Percentiles rank a stretch among this genome's conserved stretches.
These are phyloP conservation scores for Diddensiella transvaalensis DNA, from an alignment of 805 yeast genomes.

Conservation along the genomic window DNA sequence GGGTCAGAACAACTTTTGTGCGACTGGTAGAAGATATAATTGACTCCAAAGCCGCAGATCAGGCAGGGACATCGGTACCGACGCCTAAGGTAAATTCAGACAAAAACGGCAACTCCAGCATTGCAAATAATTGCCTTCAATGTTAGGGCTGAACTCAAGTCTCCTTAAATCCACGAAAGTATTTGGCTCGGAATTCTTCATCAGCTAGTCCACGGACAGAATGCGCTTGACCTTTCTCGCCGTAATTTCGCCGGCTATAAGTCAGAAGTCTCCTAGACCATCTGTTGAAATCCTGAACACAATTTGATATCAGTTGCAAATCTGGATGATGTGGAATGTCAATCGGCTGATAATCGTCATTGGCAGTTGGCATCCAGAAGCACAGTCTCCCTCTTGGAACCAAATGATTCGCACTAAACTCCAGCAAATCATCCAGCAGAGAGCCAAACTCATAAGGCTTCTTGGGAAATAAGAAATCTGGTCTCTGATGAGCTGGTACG, in stretches of 20 bases:
- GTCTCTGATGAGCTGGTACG: slow-evolving; percentile 66
- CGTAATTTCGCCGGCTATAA: slow-evolving; percentile 56
- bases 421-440: slow-evolving; percentile 71
- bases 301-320: slow-evolving; percentile 63
- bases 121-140: slow-evolving; percentile 14
- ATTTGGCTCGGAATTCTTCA: slow-evolving; percentile 71
- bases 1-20: slow-evolving; percentile 40
- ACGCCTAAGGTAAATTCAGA: slow-evolving; percentile 36
- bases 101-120: slow-evolving; percentile 7
- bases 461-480: slow-evolving; percentile 88
- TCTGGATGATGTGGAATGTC: slow-evolving; percentile 76
- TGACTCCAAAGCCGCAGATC: slow-evolving; percentile 24
- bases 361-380: slow-evolving; percentile 98
- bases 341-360: slow-evolving; percentile 55
- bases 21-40: slow-evolving; percentile 40
- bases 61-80: slow-evolving; percentile 16
- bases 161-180: slow-evolving; percentile 57
- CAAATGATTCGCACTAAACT: slow-evolving; percentile 67
- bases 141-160: background rate
- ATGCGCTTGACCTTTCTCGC: slow-evolving; percentile 39
- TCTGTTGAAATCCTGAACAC: slow-evolving; percentile 85
- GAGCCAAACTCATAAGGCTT: slow-evolving; percentile 80
- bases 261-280: slow-evolving; percentile 90
- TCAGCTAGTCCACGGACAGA: slow-evolving; percentile 47
- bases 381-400: slow-evolving; percentile 77